Base-by-base conservation (phyloP, 129 eudicot species). In the Gnaphalium uliginosum region DNA sequence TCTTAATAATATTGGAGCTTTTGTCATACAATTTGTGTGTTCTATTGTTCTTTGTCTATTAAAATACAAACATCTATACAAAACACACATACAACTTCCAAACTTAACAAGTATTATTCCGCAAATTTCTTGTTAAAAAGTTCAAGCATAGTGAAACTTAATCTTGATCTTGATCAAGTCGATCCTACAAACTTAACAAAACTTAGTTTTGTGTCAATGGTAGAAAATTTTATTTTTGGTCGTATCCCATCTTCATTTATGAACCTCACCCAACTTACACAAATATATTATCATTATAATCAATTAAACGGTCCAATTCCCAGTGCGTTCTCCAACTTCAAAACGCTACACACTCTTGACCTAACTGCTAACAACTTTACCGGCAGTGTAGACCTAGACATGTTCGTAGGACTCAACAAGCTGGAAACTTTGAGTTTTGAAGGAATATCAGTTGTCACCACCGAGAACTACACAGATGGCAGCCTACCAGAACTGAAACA, bases 151-250 rank as follows among this genome's bases (percentile, higher is more conserved):
- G n/a, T n/a, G n/a, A n/a, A n/a, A n/a, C n/a, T n/a, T n/a, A n/a
- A n/a, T n/a, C n/a, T n/a, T n/a, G n/a, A n/a, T n/a, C n/a, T n/a
- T n/a, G n/a, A n/a, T n/a, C n/a, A n/a, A n/a, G n/a, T n/a, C n/a
- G n/a, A n/a, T 64, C 24, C 76, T 21, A 72, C 79, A 58, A 82
- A 78, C 76, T 68, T 82, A 19, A 66, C 86, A 29, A 35, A 73
- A 13, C 83, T 79, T 7, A 9, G 24, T 2, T 0, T 0, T 43
- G n/a, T 73, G 53, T 0, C 25, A 7, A 35, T 69, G 13, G 0
- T 0, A 68, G 14, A 3, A 4, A 68, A 43, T 43, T 68, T 11
- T 43, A 46, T 24, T 23, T 24, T 2, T 14, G 73, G 82, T 19
- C 7, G n/a, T 25, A 71, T 71, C 30, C 76, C 76, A 26, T 22